Evolutionary conservation across 2,329 filamentous ascomycete species (phyloP).

Genomic region (Chaetomium sp.): DNA sequence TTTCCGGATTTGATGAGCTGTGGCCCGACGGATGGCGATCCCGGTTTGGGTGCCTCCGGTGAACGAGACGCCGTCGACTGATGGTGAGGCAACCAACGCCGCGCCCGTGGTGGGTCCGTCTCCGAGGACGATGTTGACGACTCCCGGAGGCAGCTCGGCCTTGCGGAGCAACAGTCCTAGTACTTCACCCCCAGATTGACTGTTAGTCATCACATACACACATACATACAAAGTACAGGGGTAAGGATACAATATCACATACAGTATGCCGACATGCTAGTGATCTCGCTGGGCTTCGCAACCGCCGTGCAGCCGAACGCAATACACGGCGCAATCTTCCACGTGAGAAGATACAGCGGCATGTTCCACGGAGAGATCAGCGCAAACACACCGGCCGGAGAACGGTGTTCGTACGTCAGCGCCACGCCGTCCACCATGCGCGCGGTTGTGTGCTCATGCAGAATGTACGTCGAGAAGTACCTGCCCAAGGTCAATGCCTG

Average conservation of each 20-base stretch:
- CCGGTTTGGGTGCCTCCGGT: slow-evolving; percentile 31
- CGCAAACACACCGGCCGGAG: slow-evolving; percentile 30
- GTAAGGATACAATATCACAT: not conserved
- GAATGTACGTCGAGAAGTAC: slow-evolving; percentile 32
- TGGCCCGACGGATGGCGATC: slow-evolving; percentile 27
- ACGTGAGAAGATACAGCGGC: slow-evolving; percentile 31
- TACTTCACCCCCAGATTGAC: slow-evolving; percentile 12
- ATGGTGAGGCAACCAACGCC: slow-evolving; percentile 24
- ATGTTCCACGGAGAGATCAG: slow-evolving; percentile 33
- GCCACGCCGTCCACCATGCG: slow-evolving; percentile 29
- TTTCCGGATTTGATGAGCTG: slow-evolving; percentile 29
- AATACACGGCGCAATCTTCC: slow-evolving; percentile 32
- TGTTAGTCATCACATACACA: not conserved
- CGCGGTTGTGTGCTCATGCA: slow-evolving; percentile 28
- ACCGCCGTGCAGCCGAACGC: slow-evolving; percentile 33
- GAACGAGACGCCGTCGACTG: slow-evolving; percentile 29
- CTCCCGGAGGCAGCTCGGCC: slow-evolving; percentile 26
- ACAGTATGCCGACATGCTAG: slow-evolving; percentile 29
- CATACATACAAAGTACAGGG: not conserved
- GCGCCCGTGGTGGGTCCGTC: slow-evolving; percentile 29
- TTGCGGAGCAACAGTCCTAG: slow-evolving; percentile 23
- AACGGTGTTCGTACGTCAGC: slow-evolving; percentile 31
- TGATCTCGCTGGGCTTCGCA: slow-evolving; percentile 31
- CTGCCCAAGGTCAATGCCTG: slow-evolving; percentile 12
- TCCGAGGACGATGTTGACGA: slow-evolving; percentile 30